Conservation (phyloP, 208 protist species). For the Leishmania mexicana region DNA sequence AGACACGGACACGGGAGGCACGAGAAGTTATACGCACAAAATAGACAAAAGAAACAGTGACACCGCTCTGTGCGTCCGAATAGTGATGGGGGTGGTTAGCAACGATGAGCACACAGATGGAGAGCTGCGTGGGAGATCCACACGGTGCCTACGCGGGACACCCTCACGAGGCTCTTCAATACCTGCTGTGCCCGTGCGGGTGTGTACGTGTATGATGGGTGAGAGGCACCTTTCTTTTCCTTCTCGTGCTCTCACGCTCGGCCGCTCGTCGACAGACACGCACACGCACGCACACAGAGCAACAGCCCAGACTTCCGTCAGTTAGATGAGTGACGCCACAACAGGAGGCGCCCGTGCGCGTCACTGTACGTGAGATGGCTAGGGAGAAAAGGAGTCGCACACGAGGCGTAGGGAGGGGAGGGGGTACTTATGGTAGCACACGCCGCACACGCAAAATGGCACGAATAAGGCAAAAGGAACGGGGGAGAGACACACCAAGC, state of each 20-base stretch:
- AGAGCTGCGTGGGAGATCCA: background rate
- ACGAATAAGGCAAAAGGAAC: no score
- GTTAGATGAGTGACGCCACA: background rate
- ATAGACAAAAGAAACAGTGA: background rate
- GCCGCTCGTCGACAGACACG: background rate
- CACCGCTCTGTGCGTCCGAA: background rate
- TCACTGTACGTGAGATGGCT: background rate
- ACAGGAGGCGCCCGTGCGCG: background rate
- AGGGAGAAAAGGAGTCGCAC: background rate
- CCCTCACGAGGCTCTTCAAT: background rate
- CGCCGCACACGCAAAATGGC: no score
- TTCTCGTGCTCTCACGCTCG: background rate
- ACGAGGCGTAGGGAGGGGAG: no score
- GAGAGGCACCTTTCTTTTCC: background rate
- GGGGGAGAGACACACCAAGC: background rate
- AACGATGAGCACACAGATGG: background rate
- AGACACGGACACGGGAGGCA: background rate
- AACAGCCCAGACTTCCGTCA: background rate
- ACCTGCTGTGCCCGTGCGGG: background rate
- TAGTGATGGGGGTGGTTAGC: background rate
- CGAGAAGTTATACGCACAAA: no score
- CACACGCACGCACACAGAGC: background rate
- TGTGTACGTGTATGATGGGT: background rate
- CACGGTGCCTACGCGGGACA: background rate
- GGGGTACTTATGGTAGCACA: no score